These are phyloP conservation scores for Tirmania nivea DNA, from an alignment of 495 filamentous ascomycete species.

Conservation along the genomic window DNA sequence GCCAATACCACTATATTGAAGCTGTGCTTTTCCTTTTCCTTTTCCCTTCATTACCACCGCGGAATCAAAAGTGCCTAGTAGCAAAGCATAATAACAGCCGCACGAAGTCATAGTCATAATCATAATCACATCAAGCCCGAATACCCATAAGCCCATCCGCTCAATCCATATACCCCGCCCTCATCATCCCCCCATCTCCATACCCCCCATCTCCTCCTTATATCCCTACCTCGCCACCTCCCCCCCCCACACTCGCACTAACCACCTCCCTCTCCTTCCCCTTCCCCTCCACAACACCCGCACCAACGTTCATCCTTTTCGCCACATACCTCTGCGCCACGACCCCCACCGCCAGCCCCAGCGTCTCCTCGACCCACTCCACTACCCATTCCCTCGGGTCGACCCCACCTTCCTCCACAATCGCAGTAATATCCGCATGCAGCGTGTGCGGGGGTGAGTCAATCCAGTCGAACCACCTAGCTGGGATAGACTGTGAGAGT, in stretches of 20 bases:
- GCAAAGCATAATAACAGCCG: too few relatives aligned
- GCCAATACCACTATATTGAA: too few relatives aligned
- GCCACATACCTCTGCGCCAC: conserved; percentile 96
- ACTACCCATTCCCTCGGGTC: conserved; percentile 93
- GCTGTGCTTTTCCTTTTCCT: too few relatives aligned
- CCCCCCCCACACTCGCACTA: conserved; percentile 4
- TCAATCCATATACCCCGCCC: too few relatives aligned
- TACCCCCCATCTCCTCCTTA: too few relatives aligned
- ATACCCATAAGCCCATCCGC: too few relatives aligned
- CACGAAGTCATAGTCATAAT: too few relatives aligned
- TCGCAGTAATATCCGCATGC: conserved; percentile 69
- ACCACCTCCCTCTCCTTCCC: conserved; percentile 3
- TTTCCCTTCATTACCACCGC: too few relatives aligned
- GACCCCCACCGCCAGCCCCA: conserved; percentile 58
- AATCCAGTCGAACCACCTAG: conserved; percentile 76
- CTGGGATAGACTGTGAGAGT: conserved; percentile 63
- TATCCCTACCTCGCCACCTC: conserved; percentile 1
- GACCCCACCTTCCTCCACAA: conserved; percentile 69
- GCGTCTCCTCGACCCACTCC: conserved; percentile 84
- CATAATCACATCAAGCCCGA: too few relatives aligned
- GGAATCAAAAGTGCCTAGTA: too few relatives aligned
- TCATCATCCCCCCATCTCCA: too few relatives aligned
- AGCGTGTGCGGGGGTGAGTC: conserved; percentile 48
- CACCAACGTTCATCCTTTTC: conserved; percentile 82
- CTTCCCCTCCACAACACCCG: conserved; percentile 29